phyloP scores from a whole-genome alignment of 2,329 filamentous ascomycete genomes.

The Diaporthe australafricana region DNA sequence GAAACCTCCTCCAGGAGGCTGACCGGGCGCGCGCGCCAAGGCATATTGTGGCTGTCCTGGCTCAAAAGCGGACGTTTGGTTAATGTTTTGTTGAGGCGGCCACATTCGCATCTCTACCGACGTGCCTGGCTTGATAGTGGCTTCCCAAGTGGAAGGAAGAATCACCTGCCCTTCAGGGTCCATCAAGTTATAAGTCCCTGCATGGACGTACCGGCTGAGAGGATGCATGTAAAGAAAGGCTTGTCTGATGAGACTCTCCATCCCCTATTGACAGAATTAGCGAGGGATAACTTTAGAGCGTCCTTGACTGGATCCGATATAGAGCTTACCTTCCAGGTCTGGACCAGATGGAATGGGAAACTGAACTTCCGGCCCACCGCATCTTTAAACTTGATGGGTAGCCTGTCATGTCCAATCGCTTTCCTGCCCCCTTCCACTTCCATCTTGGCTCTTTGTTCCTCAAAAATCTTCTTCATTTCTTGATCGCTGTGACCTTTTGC shows the following conservation, averaged over 20 bases:
- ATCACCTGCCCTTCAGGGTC: background rate
- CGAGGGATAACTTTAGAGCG: fast-evolving
- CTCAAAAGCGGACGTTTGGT: no score
- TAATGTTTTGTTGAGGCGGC: background rate
- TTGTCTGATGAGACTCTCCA: no score
- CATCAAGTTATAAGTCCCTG: no score
- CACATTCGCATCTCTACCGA: background rate
- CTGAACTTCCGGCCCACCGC: background rate
- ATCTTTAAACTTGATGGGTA: background rate
- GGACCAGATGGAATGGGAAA: background rate
- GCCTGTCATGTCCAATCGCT: no score
- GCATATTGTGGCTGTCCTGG: no score
- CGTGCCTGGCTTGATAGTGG: background rate
- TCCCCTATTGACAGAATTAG: background rate
- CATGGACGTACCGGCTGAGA: no score
- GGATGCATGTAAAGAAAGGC: no score
- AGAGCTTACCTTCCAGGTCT: background rate
- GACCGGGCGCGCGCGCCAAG: no score
- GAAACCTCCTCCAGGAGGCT: no score
- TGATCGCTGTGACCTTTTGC: background rate
- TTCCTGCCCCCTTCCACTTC: background rate
- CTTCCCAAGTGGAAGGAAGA: background rate
- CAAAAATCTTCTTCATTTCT: background rate
- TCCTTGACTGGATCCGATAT: background rate
- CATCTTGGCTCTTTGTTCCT: background rate